Conservation (phyloP, 2,329 filamentous ascomycete species). For the Lasiodiplodia citricola region DNA sequence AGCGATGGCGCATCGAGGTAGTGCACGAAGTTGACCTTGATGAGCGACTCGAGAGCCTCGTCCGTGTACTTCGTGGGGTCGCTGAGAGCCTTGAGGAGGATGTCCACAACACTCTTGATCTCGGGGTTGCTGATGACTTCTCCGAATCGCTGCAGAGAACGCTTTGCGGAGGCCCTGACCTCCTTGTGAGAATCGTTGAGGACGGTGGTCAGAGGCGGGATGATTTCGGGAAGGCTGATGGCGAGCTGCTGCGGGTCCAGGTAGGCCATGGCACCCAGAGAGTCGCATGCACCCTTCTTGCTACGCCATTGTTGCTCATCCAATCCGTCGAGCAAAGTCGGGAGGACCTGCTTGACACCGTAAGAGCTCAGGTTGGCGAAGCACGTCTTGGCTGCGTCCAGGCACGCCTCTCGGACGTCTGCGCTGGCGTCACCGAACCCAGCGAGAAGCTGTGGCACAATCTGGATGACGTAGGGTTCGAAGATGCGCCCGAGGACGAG, state of each 20-base stretch:
- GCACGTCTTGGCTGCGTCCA: slow-evolving; percentile 92
- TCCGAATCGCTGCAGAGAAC: slow-evolving; percentile 95
- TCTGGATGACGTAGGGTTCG: slow-evolving; percentile 95
- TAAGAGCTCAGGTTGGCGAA: slow-evolving; percentile 94
- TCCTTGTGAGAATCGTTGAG: slow-evolving; percentile 99
- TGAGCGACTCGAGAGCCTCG: slow-evolving; percentile 87
- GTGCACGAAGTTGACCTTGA: slow-evolving; percentile 98
- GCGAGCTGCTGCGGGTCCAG: slow-evolving; percentile 94
- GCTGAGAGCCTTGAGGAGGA: slow-evolving; percentile 93
- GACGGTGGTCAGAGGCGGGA: slow-evolving; percentile 90
- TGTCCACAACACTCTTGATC: slow-evolving; percentile 88
- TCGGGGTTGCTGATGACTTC: slow-evolving; percentile 99
- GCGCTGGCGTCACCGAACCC: slow-evolving; percentile 88
- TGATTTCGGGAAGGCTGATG: slow-evolving; percentile 91
- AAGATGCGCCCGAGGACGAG: slow-evolving; percentile 86
- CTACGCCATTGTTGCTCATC: slow-evolving; percentile 97
- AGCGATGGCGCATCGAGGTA: slow-evolving; percentile 97
- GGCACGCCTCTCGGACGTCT: slow-evolving; percentile 89
- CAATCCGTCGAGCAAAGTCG: slow-evolving; percentile 86
- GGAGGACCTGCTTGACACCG: slow-evolving; percentile 92
- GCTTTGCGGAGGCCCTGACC: slow-evolving; percentile 87
- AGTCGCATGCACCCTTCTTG: slow-evolving; percentile 96
- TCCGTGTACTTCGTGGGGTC: slow-evolving; percentile 98
- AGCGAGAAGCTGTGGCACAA: slow-evolving; percentile 86
- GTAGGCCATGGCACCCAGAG: slow-evolving; percentile 97